phyloP scores from a whole-genome alignment of 257 asterid species.

The Fraxinus excelsior region DNA sequence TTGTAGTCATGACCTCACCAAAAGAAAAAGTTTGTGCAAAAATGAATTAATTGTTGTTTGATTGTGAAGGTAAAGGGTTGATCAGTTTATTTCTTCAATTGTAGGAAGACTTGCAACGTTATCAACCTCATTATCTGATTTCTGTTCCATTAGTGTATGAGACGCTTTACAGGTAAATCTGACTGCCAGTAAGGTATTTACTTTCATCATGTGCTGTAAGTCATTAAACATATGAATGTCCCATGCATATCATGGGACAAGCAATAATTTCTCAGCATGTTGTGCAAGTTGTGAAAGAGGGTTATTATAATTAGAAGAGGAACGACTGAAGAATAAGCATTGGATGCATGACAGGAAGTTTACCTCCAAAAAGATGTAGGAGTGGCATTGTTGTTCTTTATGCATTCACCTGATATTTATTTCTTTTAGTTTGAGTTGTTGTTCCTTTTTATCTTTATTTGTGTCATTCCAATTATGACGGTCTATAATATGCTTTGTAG shows the following conservation, averaged over 20 bases:
- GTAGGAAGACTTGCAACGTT: slow-evolving; percentile 81
- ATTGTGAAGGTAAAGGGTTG: background rate
- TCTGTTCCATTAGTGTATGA: slow-evolving; percentile 92
- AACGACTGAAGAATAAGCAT: background rate
- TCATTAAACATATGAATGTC: background rate
- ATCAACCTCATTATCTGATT: slow-evolving; percentile 79
- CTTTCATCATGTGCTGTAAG: background rate
- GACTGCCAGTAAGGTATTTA: background rate
- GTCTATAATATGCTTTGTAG: background rate
- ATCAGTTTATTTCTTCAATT: slow-evolving; percentile 24
- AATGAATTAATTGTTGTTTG: background rate
- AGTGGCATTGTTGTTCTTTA: background rate
- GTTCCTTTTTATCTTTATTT: background rate
- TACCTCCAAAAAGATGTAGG: background rate
- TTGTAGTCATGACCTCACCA: background rate
- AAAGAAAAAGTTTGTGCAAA: slow-evolving; percentile 1
- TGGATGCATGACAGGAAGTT: background rate
- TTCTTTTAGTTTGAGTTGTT: background rate
- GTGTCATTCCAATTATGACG: background rate
- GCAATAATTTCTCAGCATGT: background rate
- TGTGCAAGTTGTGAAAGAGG: background rate
- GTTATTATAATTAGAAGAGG: slow-evolving; percentile 5
- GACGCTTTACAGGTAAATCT: slow-evolving; percentile 75
- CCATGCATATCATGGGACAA: background rate
- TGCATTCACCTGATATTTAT: background rate